Base-by-base conservation (phyloP, 805 yeast genomes). In the Blastobotrys attinorum region DNA sequence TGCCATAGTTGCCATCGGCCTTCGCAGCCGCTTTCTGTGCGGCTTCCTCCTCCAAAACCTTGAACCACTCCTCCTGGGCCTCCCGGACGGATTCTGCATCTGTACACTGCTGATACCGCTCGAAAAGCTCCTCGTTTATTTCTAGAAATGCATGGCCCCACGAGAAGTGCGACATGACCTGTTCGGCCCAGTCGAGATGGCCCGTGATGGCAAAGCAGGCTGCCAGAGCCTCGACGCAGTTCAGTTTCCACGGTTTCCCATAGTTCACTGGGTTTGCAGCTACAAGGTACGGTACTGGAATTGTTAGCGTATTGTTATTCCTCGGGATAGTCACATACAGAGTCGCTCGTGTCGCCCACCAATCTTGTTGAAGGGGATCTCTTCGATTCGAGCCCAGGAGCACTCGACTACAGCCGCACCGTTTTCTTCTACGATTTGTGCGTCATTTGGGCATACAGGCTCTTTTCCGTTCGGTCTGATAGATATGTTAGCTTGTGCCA, bases 401-500 rank as follows among this genome's bases (percentile, higher is more conserved):
- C 97, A 90, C 61, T 92, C 98, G 2, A 92, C 97, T 6, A 92
- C 98, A 0, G 98, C 96, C n/a, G 88, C 92, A 31, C 98, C 98
- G 33, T 69, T 59, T 22, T 70, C 70, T 54, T 83, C 95, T 0
- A 88, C 95, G 10, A 86, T 71, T 38, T 76, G 83, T 33, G 64
- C 58, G 61, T 92, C 98, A 52, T 83, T 72, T 0, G 97, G 97
- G 60, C 95, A 86, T 1, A 92, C 96, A 1, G 87, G 89, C 4
- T 77, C 73, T 56, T 80, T 82, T 11, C 97, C 98, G 57, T 87
- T 88, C 0, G 98, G 97, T 13, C 37, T 34, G 21, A 5, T 5
- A 11, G 21, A 13, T 6, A 10, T 31, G 56, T 47, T 15, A 6
- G 7, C n/a, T n/a, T n/a, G n/a, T n/a, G n/a, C n/a, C n/a, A n/a